Base-by-base conservation (phyloP, 179 eudicot genomes). In the Silene coronaria region DNA sequence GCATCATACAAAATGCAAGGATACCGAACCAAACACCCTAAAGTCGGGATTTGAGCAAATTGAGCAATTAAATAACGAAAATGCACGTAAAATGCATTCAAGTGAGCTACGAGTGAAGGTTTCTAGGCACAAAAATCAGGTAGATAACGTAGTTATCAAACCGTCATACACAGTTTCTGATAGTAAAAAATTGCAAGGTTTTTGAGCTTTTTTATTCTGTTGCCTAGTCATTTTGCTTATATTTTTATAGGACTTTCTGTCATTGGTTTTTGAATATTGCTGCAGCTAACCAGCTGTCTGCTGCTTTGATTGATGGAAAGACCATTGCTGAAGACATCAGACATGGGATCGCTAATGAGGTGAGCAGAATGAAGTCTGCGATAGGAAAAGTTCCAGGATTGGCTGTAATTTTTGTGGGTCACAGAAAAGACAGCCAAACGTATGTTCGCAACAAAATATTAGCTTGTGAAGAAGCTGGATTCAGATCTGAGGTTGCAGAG, bases 381-480 rank as follows among this genome's bases (percentile, higher is more conserved):
- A 85, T 83, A 28, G 89, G 89, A 10, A 80, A 77, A 77, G 89
- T 89, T 58, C 97, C 98, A 21, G 94, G 98, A 23, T 81, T 93
- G 79, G 98, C 91, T 86, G 96, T 91, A 72, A 82, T 93, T 67
- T 74, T 91, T 75, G 97, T 88, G 65, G 95, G 97, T 51, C 79
- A 93, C 53, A 84, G 91, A 80, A 87, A 80, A 74, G 98, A 91
- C 34, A 86, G 93, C 45, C 87, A 79, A 80, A 82, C 83, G 14
- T 91, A 93, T 80, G 96, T 91, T 55, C 91, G 89, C 45, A 93
- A 91, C 83, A 93, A 93, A 80, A 82, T 78, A 72, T 75, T 70
- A 73, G 97, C 97, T 17, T 89, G 97, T 62, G 86, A 91, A 75
- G 95, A 87, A 80, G 88, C 84, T 70, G 98, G 98, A 70, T 84